These are phyloP conservation scores for Epichloe gansuensis DNA, from an alignment of 2,329 filamentous ascomycete genomes.

Conservation along the genomic window DNA sequence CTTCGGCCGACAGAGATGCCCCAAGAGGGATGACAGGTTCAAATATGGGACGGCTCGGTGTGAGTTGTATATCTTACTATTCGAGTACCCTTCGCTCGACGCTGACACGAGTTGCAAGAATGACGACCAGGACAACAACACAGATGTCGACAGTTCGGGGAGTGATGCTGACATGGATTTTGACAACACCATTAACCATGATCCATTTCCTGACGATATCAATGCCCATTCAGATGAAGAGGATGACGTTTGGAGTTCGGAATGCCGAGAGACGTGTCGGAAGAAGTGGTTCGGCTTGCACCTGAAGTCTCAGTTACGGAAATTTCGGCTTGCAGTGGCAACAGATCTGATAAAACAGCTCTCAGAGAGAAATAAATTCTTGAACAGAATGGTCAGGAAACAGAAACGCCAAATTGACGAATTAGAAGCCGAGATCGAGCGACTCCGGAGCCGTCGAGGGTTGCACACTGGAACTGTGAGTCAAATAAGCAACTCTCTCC, in stretches of 20 bases:
- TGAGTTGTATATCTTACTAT: too few species aligned
- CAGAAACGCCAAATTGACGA: background rate
- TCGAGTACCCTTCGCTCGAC: too few species aligned
- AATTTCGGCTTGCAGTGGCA: background rate
- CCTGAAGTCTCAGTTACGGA: background rate
- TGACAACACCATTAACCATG: background rate
- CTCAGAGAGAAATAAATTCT: rapidly evolving
- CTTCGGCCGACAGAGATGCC: too few species aligned
- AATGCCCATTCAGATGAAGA: background rate
- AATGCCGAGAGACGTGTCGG: background rate
- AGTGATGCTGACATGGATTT: background rate
- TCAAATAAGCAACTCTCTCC: background rate
- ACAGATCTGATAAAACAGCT: background rate
- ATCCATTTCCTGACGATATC: background rate
- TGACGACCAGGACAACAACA: too few species aligned
- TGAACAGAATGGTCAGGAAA: too few species aligned
- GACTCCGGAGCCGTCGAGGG: background rate
- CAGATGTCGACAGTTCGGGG: background rate
- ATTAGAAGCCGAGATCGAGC: background rate
- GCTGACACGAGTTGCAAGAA: background rate
- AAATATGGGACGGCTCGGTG: too few species aligned
- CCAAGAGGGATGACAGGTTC: too few species aligned
- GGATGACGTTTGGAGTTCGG: background rate
- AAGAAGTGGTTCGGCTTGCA: background rate
- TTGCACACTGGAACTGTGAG: slow-evolving; percentile 1